Evolutionary conservation across 805 yeast species (phyloP).

Genomic region (Komagataella pastoris): DNA sequence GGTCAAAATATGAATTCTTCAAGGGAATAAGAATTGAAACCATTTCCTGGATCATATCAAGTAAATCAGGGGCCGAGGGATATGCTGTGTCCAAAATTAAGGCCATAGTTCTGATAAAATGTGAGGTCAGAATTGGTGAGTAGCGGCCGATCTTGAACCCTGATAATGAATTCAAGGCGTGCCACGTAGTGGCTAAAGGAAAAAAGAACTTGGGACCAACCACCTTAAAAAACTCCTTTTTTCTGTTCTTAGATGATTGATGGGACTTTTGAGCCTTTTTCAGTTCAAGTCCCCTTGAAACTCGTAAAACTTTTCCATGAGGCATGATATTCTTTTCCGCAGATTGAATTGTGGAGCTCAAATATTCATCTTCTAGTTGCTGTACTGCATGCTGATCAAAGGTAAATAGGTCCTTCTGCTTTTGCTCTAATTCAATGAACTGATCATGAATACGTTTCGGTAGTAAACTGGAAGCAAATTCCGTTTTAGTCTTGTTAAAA

Average conservation of each 20-base stretch:
- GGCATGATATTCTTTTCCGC: background rate
- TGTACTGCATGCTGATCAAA: background rate
- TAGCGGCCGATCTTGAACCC: slow-evolving; percentile 38
- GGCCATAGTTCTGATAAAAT: slow-evolving; percentile 45
- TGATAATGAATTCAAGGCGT: slow-evolving; percentile 14
- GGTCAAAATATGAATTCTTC: background rate
- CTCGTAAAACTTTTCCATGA: background rate
- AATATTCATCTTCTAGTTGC: background rate
- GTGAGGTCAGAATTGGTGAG: slow-evolving; percentile 39
- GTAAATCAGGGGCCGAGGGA: slow-evolving; percentile 35
- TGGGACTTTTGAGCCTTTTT: slow-evolving; percentile 1
- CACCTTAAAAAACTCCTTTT: slow-evolving; percentile 24
- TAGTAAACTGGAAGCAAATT: slow-evolving; percentile 25
- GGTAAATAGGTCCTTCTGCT: slow-evolving; percentile 6
- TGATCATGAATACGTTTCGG: slow-evolving; percentile 33
- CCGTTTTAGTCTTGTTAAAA: background rate
- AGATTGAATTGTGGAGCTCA: background rate
- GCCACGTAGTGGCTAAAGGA: slow-evolving; percentile 40
- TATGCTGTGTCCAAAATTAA: slow-evolving; percentile 44
- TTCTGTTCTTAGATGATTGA: slow-evolving; percentile 6
- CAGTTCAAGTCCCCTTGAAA: background rate
- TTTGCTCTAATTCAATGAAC: slow-evolving; percentile 14
- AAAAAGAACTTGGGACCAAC: slow-evolving; percentile 34
- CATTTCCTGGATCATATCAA: slow-evolving; percentile 46
- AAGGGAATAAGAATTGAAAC: slow-evolving; percentile 17